Base-by-base conservation (phyloP, 192 early-diverging fungal genomes). In the Coemansia sp. region DNA sequence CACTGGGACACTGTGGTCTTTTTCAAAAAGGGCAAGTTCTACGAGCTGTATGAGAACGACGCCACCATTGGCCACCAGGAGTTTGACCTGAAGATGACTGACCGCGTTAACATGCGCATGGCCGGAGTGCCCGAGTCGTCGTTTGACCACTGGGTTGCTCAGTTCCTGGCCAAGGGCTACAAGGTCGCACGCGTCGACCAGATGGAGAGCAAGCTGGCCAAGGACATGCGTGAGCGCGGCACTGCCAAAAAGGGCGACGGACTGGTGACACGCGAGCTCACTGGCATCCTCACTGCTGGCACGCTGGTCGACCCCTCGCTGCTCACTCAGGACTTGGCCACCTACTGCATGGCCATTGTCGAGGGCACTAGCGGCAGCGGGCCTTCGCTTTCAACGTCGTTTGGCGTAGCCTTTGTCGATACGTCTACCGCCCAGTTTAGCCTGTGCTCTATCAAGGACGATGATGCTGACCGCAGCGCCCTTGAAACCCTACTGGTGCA, bases 1-100 rank as follows among this genome's bases (percentile, higher is more conserved):
- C 88, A 95, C 62, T 99, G 95, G 91, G 95, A 98, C 74, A 92
- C 92, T 0, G 90, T 95, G 17, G 96, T 98, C 13, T 98, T 98
- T 72, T 99, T 98, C 86, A 99, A 99, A 70, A 99, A 99, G 86
- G 96, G 97, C 67, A 98, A 98, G 78, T 98, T 98, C 60, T 97
- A 90, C 75, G 97, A 99, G 79, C 84, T 99, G n/a, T 99, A 98
- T 68, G 97, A 99, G 77, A 94, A 95, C 51, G 98, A 99, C 71
- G 98, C 98, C 1, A 91, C 96, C 48, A 93, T 99, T 71, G 97
- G 94, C 27, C 95, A 96, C 69, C 91, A 91, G 61, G 86, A 94
- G 62, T 99, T 99, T 77, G 98, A 99, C 76, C 87, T 98, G 68
- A 97, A 97, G 63, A 70, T 99, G 68, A 95, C 94, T 2, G 97